Evolutionary conservation across 176 grass and related monocot species (phyloP).

Genomic region (Pharus latifolius): DNA sequence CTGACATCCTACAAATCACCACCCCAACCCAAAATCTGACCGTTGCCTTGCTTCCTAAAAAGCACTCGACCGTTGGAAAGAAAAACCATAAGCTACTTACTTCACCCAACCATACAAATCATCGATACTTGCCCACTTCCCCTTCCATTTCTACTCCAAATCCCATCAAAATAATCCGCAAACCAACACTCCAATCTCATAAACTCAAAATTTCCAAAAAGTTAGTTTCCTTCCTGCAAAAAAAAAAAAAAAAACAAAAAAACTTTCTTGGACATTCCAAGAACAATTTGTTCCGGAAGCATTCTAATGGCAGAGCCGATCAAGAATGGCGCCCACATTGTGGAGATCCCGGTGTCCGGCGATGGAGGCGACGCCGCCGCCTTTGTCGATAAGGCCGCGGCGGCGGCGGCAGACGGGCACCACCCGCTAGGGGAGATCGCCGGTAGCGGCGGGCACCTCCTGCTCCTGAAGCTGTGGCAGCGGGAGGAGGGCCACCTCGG

Average conservation of each 20-base stretch:
- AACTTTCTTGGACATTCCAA: not conserved
- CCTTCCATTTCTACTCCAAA: slow-evolving; percentile 12
- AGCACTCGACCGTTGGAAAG: slow-evolving; percentile 49
- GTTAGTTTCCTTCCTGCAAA: not conserved
- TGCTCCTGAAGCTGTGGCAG: slow-evolving; percentile 87
- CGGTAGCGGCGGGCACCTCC: slow-evolving; percentile 63
- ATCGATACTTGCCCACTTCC: not conserved
- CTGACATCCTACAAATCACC: not conserved
- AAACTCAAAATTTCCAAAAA: slow-evolving; percentile 24
- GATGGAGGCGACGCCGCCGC: slow-evolving; percentile 5
- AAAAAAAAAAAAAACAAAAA: not conserved
- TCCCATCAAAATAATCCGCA: not conserved
- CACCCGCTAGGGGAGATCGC: slow-evolving; percentile 76
- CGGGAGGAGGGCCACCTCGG: slow-evolving; percentile 63
- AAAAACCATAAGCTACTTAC: not conserved
- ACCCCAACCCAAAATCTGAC: slow-evolving; percentile 10
- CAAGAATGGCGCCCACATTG: slow-evolving; percentile 27
- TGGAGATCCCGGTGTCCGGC: slow-evolving; percentile 31
- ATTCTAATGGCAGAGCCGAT: not conserved
- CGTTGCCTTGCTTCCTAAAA: not conserved
- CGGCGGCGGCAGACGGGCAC: not conserved
- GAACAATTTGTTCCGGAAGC: not conserved
- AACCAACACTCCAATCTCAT: slow-evolving; percentile 20
- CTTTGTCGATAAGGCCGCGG: not conserved
- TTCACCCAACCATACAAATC: not conserved